Base-by-base conservation (phyloP, 768 basidiomycete genomes). In the Leccinum olivaceopallidum region DNA sequence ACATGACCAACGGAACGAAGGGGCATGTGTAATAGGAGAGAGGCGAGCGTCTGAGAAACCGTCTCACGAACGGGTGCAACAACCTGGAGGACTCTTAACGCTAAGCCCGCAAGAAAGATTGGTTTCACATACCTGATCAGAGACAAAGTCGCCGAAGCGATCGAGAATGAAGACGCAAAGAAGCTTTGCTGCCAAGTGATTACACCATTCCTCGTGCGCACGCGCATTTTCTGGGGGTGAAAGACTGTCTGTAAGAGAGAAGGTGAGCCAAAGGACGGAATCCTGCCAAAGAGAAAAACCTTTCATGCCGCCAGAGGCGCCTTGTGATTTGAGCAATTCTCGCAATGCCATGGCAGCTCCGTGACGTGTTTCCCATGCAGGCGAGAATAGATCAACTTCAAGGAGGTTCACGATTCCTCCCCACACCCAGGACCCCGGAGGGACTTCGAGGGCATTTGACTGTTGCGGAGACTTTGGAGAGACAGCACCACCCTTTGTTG, bases 101-200 rank as follows among this genome's bases (percentile, higher is more conserved):
- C 44, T n/a, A 2, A 18, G n/a, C 48, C 12, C 1, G 54, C 20
- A 57, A 51, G 6, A 51, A 51, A 50, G 7, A 37, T 16, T 24
- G 22, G 22, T 34, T 39, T 53, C 10, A 63, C 76, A 37, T 47
- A 82, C 83, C 78, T 95, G 95, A 71, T 99, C 97, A 0, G 94
- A 92, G 37, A 97, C 87, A 70, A 95, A 99, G 75, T 99, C 97
- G 3, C 95, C 94, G 67, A 99, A 99, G n/a, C 97, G 87, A 72
- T 99, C 97, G 26, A 98, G 80, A 34, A 96, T 90, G 63, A 98
- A 90, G 9, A 98, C 86, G 66, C 88, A 90, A 3, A 98, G 83
- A 55, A 97, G 84, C 65, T 89, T 89, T 10, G 92, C 85, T 2
- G 93, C 89, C 16, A 98, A 77, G 60, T 88, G 86, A 62, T 95